Evolutionary conservation across 805 yeast genomes (phyloP), one percentile per base, ranked within the genome.

Genomic region (Barnettozyma populi): DNA sequence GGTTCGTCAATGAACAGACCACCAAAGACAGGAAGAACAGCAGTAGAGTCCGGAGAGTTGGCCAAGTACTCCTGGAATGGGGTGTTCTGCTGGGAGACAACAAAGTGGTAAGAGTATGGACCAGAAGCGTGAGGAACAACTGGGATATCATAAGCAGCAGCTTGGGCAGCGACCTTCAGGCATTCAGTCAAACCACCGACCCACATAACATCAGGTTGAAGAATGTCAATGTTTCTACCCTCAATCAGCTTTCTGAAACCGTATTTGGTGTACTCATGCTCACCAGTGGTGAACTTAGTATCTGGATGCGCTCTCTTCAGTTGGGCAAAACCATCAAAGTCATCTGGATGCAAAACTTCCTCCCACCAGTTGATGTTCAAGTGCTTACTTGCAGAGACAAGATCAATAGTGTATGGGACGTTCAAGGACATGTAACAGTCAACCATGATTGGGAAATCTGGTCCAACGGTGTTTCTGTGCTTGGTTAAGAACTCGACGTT

Each of bases 101-200:
- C 77, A 53, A 73, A 73, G 56, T 74, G 78, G 60, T 74, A 73
- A 5, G 77, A 72, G 60, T 74, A 74, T 36, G 78, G 76, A 49
- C 79, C 78, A n/a, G 75, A 70, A 31, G 78, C 79, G 53, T 74
- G 79, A 32, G 78, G 78, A 47, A 74, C 79, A 41, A 74, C 76
- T 24, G 79, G 79, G 44, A 74, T 71, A 52, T 74, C 79, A 52
- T 74, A 74, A 29, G 16, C 32, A 29, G 32, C 16, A 29, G 32
- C 32, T 29, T 29, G 16, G n/a, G 32, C 32, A 14, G 16, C 32
- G 13, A 29, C 32, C 13, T 29, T 29, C 16, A 29, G 16, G 5
- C 32, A 29, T 16, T 29, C 79, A 18, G 78, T 73, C 67, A 74
- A 56, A 40, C 78, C 78, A 44, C 78, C 78, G 50, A 73, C 75